Percentiles rank a stretch among this genome's conserved stretches.
phyloP scores from a whole-genome alignment of 2,329 filamentous ascomycete species.

The Fusarium veterinarium region DNA sequence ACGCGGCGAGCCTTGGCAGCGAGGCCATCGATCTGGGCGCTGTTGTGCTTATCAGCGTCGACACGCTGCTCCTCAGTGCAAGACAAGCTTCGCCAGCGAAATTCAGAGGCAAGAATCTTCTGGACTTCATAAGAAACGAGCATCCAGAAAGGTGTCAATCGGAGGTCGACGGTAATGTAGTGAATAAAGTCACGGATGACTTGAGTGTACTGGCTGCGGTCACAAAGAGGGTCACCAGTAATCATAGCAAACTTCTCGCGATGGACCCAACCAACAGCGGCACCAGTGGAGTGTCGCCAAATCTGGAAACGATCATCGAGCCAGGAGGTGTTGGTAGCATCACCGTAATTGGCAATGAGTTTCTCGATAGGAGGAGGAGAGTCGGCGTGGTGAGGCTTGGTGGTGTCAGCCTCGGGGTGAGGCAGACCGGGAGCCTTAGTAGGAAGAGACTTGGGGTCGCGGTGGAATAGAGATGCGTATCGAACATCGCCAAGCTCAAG shows the following conservation, averaged over 20 bases:
- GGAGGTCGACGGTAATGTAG: conserved; percentile 75
- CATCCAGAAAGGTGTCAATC: conserved; percentile 87
- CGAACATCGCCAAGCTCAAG: conserved; percentile 90
- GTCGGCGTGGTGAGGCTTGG: conserved; percentile 57
- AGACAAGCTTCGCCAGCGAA: conserved; percentile 89
- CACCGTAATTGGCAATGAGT: conserved; percentile 94
- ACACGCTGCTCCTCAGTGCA: conserved; percentile 91
- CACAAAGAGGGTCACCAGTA: conserved; percentile 88
- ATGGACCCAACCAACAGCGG: conserved; percentile 85
- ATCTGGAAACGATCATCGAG: conserved; percentile 88
- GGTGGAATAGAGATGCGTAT: conserved; percentile 86
- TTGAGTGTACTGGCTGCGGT: conserved; percentile 77
- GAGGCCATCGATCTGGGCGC: conserved; percentile 54
- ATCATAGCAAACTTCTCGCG: conserved; percentile 83
- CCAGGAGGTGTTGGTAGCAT: conserved; percentile 94
- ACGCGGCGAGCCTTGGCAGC: conserved; percentile 83
- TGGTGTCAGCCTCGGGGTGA: conserved; percentile 88
- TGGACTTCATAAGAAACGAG: conserved; percentile 84
- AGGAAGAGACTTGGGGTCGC: conserved; percentile 89
- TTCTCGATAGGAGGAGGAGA: conserved; percentile 82
- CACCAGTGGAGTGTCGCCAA: conserved; percentile 87
- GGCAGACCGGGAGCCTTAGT: conserved; percentile 74
- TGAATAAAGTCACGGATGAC: conserved; percentile 80
- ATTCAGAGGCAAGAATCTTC: conserved; percentile 80
- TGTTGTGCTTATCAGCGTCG: conserved; percentile 76